Evolutionary conservation across 495 filamentous ascomycete genomes (phyloP), one percentile per base, ranked within the genome.

Genomic region (Oleoguttula mirabilis): DNA sequence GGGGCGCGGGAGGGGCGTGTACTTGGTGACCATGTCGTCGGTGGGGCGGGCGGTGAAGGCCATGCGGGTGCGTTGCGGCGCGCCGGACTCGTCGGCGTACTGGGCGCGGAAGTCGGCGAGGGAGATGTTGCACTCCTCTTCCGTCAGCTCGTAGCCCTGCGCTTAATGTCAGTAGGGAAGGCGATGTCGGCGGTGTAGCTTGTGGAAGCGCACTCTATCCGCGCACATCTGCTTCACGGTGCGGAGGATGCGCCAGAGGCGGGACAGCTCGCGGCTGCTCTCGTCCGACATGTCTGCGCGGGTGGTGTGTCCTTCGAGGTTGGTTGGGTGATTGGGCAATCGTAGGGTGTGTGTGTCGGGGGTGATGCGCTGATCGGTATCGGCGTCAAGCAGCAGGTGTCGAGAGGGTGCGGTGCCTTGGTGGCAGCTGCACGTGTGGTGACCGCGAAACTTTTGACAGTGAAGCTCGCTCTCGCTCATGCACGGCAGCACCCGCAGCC

Each of bases 111-210:
- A 98, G 10, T 80, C 71, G 6, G 77, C 70, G 12, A 94, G 77
- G 2, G 80, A 70, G 50, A 94, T 81, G 54, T 73, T 72, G 43
- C 93, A 72, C 72, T 98, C 90, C 20, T 86, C 80, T 36, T 95
- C 85, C 20, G 84, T 68, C 15, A 98, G 69, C 57, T 92, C 81
- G 65, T 98, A 98, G 48, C 88, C 88, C 87, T 94, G 51, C 14
- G 7, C 3, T n/a, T 37, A 38, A 25, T 25, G 43, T 61, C 24
- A 64, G 54, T 19, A 10, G 10, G 12, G 11, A 21, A n/a, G n/a
- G n/a, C n/a, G n/a, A n/a, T n/a, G n/a, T n/a, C n/a, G n/a, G n/a
- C n/a, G n/a, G n/a, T n/a, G n/a, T n/a, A n/a, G n/a, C n/a, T n/a
- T n/a, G n/a, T n/a, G n/a, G n/a, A n/a, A n/a, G n/a, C 51, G 3